Conservation (phyloP, 1,284 basidiomycete species). For the Microstroma glucosiphilum region DNA sequence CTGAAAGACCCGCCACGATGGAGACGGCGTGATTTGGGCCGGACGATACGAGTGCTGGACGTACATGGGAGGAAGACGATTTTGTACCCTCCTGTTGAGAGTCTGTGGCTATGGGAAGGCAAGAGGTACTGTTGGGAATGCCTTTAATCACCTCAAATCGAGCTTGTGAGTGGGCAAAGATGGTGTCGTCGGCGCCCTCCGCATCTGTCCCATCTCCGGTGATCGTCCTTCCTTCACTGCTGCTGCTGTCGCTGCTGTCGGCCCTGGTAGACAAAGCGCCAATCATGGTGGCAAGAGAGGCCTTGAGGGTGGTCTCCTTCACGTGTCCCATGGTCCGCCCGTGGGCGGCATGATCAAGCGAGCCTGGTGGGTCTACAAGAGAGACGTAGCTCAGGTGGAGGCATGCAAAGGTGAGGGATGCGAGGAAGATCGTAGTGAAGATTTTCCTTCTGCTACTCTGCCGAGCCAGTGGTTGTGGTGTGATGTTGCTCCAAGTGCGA, state of each 20-base stretch:
- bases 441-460: too few species aligned
- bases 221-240: not conserved
- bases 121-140: not conserved
- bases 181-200: not conserved
- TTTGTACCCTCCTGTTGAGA: not conserved
- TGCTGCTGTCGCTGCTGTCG: not conserved
- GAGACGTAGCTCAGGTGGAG: too few species aligned
- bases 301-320: too few species aligned
- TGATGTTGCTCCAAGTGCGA: too few species aligned
- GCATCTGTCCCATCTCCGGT: not conserved
- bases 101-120: not conserved
- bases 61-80: not conserved
- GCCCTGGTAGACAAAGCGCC: too few species aligned
- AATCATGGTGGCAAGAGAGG: too few species aligned
- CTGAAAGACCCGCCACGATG: not conserved
- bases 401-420: too few species aligned
- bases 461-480: too few species aligned
- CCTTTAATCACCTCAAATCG: not conserved
- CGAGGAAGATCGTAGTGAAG: too few species aligned
- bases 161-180: not conserved
- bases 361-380: too few species aligned
- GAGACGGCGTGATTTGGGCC: not conserved
- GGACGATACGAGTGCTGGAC: not conserved
- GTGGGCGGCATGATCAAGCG: too few species aligned
- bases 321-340: too few species aligned